These are phyloP conservation scores for Xerophyta viscosa DNA, from an alignment of 106 monocot species.

Conservation along the genomic window DNA sequence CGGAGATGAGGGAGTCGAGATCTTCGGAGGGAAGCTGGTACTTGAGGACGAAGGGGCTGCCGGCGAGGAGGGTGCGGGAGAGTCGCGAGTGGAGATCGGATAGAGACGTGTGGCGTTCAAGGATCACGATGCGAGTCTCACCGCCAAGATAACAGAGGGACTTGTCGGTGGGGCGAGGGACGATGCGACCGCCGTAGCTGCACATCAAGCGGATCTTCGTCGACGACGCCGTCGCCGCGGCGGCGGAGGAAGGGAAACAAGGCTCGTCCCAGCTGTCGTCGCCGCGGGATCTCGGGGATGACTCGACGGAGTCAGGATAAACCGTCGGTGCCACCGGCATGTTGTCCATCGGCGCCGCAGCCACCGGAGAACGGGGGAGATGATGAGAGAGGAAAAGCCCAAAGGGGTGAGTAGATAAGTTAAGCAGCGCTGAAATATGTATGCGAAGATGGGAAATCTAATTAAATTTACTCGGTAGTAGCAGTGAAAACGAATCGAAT, in stretches of 20 bases:
- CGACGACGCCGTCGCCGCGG: conserved; percentile 18
- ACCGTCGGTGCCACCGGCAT: conserved; percentile 6
- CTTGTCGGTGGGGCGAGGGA: conserved; percentile 85
- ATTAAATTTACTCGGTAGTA: too few species aligned
- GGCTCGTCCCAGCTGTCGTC: conserved; percentile 85
- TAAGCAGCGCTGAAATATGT: too few species aligned
- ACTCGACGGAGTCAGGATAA: conserved; percentile 76
- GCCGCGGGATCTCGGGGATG: conserved; percentile 77
- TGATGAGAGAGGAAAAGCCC: neutral
- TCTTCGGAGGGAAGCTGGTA: conserved; percentile 98
- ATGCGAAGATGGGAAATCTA: too few species aligned
- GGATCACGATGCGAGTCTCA: conserved; percentile 78
- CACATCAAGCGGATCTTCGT: conserved; percentile 84
- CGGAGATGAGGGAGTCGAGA: conserved; percentile 90
- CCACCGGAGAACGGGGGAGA: too few species aligned
- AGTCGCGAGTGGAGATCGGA: conserved; percentile 52
- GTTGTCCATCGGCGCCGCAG: too few species aligned
- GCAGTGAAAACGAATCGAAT: too few species aligned
- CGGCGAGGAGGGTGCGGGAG: conserved; percentile 54
- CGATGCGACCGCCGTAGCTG: conserved; percentile 92
- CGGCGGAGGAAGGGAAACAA: conserved; percentile 22
- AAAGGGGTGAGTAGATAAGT: too few species aligned
- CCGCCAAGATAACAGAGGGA: conserved; percentile 95
- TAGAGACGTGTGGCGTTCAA: conserved; percentile 72
- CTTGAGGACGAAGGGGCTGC: conserved; percentile 61